These are phyloP conservation scores for Nymphaea colorata DNA, from an alignment of 164 flowering plant species.

Conservation along the genomic window DNA sequence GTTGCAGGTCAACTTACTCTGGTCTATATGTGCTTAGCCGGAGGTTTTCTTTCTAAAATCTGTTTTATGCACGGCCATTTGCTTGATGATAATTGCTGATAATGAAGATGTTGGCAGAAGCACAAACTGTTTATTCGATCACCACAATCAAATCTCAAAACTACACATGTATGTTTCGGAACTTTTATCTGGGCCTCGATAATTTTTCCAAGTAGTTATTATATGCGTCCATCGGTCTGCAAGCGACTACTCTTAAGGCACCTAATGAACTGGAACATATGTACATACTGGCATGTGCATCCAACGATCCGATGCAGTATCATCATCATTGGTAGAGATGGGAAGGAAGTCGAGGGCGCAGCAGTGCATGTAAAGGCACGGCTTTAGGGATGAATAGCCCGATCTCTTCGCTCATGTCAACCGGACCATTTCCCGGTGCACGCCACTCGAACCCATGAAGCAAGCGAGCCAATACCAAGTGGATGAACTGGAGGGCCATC, in stretches of 20 bases:
- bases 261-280: too few species aligned
- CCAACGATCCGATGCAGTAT: not conserved
- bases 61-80: not conserved
- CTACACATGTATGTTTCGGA: not conserved
- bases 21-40: too few species aligned
- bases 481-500: slow-evolving; percentile 10
- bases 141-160: not conserved
- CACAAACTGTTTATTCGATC: too few species aligned
- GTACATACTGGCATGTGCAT: not conserved
- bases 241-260: not conserved
- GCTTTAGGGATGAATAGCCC: slow-evolving; percentile 7
- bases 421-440: not conserved
- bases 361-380: slow-evolving; percentile 24
- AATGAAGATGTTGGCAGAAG: too few species aligned
- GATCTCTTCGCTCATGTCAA: slow-evolving; percentile 13
- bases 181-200: too few species aligned
- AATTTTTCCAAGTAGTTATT: too few species aligned
- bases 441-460: slow-evolving; percentile 19
- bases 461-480: slow-evolving; percentile 16
- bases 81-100: not conserved
- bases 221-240: not conserved
- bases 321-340: slow-evolving; percentile 7
- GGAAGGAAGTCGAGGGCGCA: slow-evolving; percentile 22
- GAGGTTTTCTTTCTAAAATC: too few species aligned
- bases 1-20: not conserved